phyloP scores from a whole-genome alignment of 768 basidiomycete species.

The Suillus clintonianus region DNA sequence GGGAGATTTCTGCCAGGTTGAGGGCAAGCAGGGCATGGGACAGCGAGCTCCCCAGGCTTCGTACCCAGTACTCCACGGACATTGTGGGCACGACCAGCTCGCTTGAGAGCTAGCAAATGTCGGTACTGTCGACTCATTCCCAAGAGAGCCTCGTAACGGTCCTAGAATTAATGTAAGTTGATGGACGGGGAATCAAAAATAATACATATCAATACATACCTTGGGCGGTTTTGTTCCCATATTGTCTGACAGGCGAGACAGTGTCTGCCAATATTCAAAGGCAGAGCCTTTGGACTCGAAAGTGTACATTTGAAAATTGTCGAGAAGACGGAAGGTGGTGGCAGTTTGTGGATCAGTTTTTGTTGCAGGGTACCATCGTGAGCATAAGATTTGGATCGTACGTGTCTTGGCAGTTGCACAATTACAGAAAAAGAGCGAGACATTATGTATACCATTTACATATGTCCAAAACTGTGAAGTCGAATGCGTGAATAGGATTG shows the following conservation, averaged over 20 bases:
- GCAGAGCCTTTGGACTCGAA: conserved; percentile 30
- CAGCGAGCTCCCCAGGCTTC: neutral
- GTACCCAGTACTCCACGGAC: neutral
- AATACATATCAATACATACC: neutral
- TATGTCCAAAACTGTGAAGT: conserved; percentile 23
- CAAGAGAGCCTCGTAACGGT: neutral
- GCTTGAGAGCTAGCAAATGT: neutral
- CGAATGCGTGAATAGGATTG: conserved; percentile 8
- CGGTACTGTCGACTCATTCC: neutral
- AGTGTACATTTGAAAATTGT: conserved; percentile 25
- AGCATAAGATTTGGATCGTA: conserved; percentile 9
- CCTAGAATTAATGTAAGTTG: neutral
- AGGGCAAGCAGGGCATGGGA: conserved; percentile 9
- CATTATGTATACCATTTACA: conserved; percentile 23
- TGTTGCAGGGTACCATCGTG: conserved; percentile 14
- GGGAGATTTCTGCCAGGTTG: conserved; percentile 9
- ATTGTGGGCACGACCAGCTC: neutral
- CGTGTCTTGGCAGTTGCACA: conserved; percentile 8
- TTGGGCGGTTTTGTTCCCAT: conserved; percentile 13
- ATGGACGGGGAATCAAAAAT: neutral
- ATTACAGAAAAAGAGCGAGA: conserved; percentile 15
- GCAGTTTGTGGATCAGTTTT: conserved; percentile 22
- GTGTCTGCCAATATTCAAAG: conserved; percentile 30
- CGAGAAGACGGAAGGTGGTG: conserved; percentile 27
- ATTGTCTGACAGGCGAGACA: conserved; percentile 27